Evolutionary conservation across 2,329 filamentous ascomycete species (phyloP).

Genomic region (Blastomyces silverae): DNA sequence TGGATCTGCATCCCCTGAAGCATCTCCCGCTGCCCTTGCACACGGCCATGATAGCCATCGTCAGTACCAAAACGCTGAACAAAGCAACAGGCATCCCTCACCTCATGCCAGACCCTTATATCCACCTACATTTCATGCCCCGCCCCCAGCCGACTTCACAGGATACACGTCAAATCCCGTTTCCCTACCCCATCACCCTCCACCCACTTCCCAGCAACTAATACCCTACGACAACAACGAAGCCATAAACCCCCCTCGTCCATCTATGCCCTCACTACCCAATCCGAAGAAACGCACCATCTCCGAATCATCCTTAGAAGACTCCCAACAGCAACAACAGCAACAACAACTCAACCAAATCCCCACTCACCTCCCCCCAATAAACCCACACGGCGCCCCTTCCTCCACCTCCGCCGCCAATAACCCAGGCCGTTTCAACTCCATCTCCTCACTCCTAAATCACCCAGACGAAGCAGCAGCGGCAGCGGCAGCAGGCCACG

Average conservation of each 20-base stretch:
- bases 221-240: slow-evolving; percentile 24
- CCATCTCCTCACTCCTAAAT: slow-evolving; percentile 70
- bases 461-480: slow-evolving; percentile 41
- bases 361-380: slow-evolving; percentile 36
- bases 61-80: slow-evolving; percentile 28
- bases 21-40: slow-evolving; percentile 32
- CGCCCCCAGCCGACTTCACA: slow-evolving; percentile 48
- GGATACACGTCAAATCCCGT: slow-evolving; percentile 36
- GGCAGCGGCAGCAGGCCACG: background rate
- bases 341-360: slow-evolving; percentile 25
- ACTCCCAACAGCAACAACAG: slow-evolving; percentile 18
- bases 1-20: slow-evolving; percentile 39
- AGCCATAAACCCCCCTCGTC: slow-evolving; percentile 16
- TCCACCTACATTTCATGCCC: slow-evolving; percentile 41
- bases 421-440: slow-evolving; percentile 58
- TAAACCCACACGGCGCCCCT: slow-evolving; percentile 22
- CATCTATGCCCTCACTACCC: slow-evolving; percentile 28
- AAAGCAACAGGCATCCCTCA: slow-evolving; percentile 26
- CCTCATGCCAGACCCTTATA: slow-evolving; percentile 24
- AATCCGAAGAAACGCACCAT: slow-evolving; percentile 35
- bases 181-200: slow-evolving; percentile 30
- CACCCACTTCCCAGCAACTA: slow-evolving; percentile 22
- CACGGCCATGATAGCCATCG: slow-evolving; percentile 31
- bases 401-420: slow-evolving; percentile 21
- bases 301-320: slow-evolving; percentile 29